Base-by-base conservation (phyloP, 2,329 filamentous ascomycete genomes). In the Akanthomyces lecanii region DNA sequence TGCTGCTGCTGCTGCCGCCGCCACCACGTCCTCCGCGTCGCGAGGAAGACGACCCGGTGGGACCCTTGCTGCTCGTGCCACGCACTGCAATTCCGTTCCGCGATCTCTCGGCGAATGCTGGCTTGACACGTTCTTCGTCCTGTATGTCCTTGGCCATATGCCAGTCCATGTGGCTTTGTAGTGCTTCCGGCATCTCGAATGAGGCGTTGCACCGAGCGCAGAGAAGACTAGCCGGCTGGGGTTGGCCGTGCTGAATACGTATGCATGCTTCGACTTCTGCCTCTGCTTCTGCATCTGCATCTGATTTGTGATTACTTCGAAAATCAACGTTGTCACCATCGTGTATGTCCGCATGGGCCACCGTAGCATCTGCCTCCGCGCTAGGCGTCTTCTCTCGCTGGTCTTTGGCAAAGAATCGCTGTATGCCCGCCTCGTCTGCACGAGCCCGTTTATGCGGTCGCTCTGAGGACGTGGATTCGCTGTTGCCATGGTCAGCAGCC, bases 81-180 rank as follows among this genome's bases (percentile, higher is more conserved):
- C 67, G 65, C 61, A 63, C 63, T 42, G 67, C 63, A 67, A 66
- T 66, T 69, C 18, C 40, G 28, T 45, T 61, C 28, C 58, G 48
- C 23, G 36, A 65, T 64, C 72, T 73, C 61, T 74, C 75, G 67
- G 71, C 80, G 73, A 81, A 79, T 78, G 74, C 70, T 65, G 74
- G 70, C 64, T 68, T 78, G 75, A 76, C 80, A 80, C 82, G 81
- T 77, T 89, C 83, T 63, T 81, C 75, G 2, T 87, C 83, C 67
- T 93, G 88, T 36, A 99, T 81, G 69, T 94, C 90, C 76, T 90
- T 91, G 52, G 95, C 95, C 76, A 97, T 89, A 76, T 99, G 95
- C 89, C 93, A 98, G 74, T 99, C 95, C 61, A 89, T 81, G 74
- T 99, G 95, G 75, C 90, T 93, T 67, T 87, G 83, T 53, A 86